These are phyloP conservation scores for Taiozyma sp. DNA, from an alignment of 1,139 yeast genomes.

Conservation along the genomic window DNA sequence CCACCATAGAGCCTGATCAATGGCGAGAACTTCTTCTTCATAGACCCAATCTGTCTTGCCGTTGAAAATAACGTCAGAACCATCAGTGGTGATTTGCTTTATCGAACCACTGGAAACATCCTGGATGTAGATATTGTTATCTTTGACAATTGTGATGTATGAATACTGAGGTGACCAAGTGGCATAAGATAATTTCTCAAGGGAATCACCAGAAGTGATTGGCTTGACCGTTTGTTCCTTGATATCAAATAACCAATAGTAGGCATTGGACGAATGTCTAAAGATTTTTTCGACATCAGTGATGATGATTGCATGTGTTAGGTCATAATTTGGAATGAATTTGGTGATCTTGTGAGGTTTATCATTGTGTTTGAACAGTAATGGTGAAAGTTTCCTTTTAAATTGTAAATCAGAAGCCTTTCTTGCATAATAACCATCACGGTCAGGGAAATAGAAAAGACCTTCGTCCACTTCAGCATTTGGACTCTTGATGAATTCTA, in stretches of 20 bases:
- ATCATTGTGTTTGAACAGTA: constrained; percentile 23
- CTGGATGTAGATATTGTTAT: constrained; percentile 56
- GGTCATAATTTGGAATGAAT: constrained; percentile 25
- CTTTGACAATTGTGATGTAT: constrained; percentile 51
- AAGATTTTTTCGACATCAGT: constrained; percentile 44
- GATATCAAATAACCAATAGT: constrained; percentile 54
- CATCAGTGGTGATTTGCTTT: constrained; percentile 58
- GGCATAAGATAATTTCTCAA: constrained; percentile 38
- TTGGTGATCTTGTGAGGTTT: constrained; percentile 18
- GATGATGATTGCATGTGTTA: constrained; percentile 29
- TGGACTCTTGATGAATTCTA: constrained; percentile 29
- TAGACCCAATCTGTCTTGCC: constrained; percentile 92
- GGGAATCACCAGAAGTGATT: constrained; percentile 25
- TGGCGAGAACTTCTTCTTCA: constrained; percentile 72
- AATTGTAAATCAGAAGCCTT: constrained; percentile 33
- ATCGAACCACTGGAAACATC: constrained; percentile 34
- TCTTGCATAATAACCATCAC: constrained; percentile 23
- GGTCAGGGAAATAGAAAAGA: constrained; percentile 23
- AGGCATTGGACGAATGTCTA: constrained; percentile 63
- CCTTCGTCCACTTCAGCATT: constrained; percentile 27
- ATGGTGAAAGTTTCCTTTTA: constrained; percentile 18
- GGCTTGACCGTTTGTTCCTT: constrained; percentile 36
- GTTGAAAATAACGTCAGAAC: constrained; percentile 54
- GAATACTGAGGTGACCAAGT: constrained; percentile 66
- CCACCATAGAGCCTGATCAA: constrained; percentile 73